phyloP scores from a whole-genome alignment of 2,329 filamentous ascomycete species.

The Sclerotinia borealis region DNA sequence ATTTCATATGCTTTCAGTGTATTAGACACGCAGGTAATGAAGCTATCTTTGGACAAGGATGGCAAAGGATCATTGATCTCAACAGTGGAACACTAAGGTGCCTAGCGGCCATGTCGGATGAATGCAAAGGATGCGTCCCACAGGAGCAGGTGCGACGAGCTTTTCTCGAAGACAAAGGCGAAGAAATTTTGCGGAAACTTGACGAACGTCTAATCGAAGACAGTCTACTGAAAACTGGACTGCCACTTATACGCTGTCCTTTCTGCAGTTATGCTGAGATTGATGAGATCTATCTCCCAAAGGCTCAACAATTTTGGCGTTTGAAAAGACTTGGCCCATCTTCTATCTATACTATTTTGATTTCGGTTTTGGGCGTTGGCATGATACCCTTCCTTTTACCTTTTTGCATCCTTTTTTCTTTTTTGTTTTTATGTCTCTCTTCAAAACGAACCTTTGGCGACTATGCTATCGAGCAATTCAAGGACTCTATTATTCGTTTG shows the following conservation, averaged over 20 bases:
- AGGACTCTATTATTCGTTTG: slow-evolving; percentile 58
- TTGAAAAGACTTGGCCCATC: slow-evolving; percentile 45
- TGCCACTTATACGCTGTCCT: slow-evolving; percentile 77
- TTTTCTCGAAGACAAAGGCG: slow-evolving; percentile 59
- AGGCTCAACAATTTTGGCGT: slow-evolving; percentile 47
- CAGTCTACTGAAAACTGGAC: slow-evolving; percentile 61
- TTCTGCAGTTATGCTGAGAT: slow-evolving; percentile 90
- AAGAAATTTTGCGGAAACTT: slow-evolving; percentile 66
- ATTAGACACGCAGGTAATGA: slow-evolving; percentile 77
- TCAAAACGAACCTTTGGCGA: slow-evolving; percentile 39
- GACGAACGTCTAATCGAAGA: slow-evolving; percentile 76
- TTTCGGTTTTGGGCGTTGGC: slow-evolving; percentile 48
- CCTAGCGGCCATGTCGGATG: slow-evolving; percentile 64
- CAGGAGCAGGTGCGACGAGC: slow-evolving; percentile 65
- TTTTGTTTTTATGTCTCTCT: slow-evolving; percentile 41
- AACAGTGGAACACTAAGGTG: slow-evolving; percentile 72
- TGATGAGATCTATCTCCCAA: slow-evolving; percentile 66
- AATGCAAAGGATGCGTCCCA: slow-evolving; percentile 71
- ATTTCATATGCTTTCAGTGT: slow-evolving; percentile 76
- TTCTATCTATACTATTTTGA: slow-evolving; percentile 30
- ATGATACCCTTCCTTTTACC: slow-evolving; percentile 52
- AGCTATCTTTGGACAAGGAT: slow-evolving; percentile 88
- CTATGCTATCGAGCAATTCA: slow-evolving; percentile 43
- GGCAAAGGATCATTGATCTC: slow-evolving; percentile 72
- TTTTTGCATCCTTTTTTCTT: slow-evolving; percentile 42